These are phyloP conservation scores for Cyclocybe cylindracea DNA, from an alignment of 768 basidiomycete genomes.

Conservation along the genomic window DNA sequence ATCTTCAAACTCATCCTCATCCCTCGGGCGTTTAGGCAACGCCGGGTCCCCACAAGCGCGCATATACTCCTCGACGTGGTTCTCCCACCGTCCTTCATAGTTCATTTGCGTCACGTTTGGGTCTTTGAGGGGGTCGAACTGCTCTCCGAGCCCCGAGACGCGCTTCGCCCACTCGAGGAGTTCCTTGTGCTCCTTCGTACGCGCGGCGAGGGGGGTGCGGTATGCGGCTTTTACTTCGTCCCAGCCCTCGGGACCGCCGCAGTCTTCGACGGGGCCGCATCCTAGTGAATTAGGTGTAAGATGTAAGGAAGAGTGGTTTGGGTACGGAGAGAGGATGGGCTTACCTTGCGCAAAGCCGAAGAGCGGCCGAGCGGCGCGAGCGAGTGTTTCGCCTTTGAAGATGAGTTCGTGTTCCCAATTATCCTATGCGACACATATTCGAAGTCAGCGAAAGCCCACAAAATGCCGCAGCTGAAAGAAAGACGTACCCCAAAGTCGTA, in stretches of 20 bases:
- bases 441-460: too few species aligned
- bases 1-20: too few species aligned
- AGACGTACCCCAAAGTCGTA: slow-evolving; percentile 1
- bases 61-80: background rate
- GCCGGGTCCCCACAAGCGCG: too few species aligned
- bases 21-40: too few species aligned
- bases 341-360: slow-evolving; percentile 9
- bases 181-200: background rate
- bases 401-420: slow-evolving; percentile 7
- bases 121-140: slow-evolving; percentile 7
- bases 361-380: slow-evolving; percentile 7
- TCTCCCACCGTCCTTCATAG: slow-evolving; percentile 7
- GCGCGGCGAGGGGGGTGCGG: background rate
- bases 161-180: slow-evolving; percentile 1
- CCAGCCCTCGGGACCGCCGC: slow-evolving; percentile 2
- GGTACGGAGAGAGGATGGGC: background rate
- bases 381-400: slow-evolving; percentile 9
- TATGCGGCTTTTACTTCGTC: slow-evolving; percentile 5
- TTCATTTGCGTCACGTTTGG: slow-evolving; percentile 9
- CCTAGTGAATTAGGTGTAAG: background rate
- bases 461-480: too few species aligned
- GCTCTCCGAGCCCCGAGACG: background rate
- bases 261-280: slow-evolving; percentile 7
- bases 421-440: background rate
- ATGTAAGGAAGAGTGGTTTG: background rate